Evolutionary conservation across 2,329 filamentous ascomycete genomes (phyloP), one percentile per base, ranked within the genome.

Genomic region (Fusarium pseudograminearum): DNA sequence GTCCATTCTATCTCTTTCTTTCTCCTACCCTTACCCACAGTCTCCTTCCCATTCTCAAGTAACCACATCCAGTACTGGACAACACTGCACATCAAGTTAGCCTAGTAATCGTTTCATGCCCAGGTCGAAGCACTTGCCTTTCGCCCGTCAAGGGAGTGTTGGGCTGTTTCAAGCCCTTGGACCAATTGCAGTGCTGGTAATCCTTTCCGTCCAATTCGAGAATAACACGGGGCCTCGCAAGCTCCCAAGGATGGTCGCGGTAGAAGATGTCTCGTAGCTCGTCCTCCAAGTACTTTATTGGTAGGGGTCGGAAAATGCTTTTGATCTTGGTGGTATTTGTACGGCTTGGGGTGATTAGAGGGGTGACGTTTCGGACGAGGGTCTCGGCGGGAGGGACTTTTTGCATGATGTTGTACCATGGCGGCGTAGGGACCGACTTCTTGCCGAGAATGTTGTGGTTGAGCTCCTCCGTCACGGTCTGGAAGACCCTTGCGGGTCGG

Each of bases 161-260:
- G 8, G 85, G 86, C 81, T 98, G 96, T 73, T 86, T 83, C 72
- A 97, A 80, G 26, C 85, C 88, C 74, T 80, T 89, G 73, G 90
- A 92, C 95, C 95, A 98, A 79, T 98, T 89, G 74, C 89, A 90
- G 57, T 82, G 84, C 78, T 91, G 88, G 53, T 88, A 84, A 76
- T 99, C 95, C 77, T 91, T 92, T 55, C 96, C 96, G 75, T 95
- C 91, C 72, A 90, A 84, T 81, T 99, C 96, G 12, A 98, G 82
- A 47, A 99, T 84, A 61, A 97, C 85, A 72, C 93, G 87, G 57
- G 96, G 96, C 67, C 95, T 87, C 20, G 96, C 96, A 76, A 99
- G 83, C 81, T 99, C 96, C 96, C 96, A 99, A 7, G 96, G 96
- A 78, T 99, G 96, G 79, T 99, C 95, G 76, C 86, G 89, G 83